These are phyloP conservation scores for Vicia sativa DNA, from an alignment of 306 rosid genomes.

Conservation along the genomic window DNA sequence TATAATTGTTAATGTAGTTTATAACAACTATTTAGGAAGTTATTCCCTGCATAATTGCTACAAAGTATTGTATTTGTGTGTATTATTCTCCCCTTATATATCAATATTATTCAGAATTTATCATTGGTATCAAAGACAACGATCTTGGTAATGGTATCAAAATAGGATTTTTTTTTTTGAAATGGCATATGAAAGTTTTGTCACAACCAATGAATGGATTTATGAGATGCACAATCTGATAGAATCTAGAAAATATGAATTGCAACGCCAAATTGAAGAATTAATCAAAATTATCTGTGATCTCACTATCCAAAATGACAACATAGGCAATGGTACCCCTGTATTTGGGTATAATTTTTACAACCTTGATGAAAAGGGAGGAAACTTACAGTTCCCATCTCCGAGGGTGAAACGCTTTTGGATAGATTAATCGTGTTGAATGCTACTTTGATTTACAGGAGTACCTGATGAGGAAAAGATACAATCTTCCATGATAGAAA, in stretches of 20 bases:
- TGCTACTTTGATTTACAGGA: neutral
- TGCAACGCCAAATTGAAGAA: neutral
- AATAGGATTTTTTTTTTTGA: neutral
- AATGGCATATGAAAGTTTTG: neutral
- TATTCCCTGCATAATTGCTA: neutral
- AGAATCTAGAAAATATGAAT: neutral
- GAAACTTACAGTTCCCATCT: neutral
- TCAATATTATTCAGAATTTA: neutral
- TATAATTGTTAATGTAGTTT: neutral
- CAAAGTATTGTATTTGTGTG: too few relatives aligned
- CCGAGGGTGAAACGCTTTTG: neutral
- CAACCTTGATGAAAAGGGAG: neutral
- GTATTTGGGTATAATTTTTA: neutral
- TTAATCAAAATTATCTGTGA: neutral
- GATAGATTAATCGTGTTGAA: neutral
- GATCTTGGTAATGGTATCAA: too few relatives aligned
- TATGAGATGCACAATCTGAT: neutral
- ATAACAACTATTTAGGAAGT: neutral
- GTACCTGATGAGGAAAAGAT: neutral
- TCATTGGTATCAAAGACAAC: neutral
- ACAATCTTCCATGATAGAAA: neutral
- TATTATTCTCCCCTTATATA: too few relatives aligned
- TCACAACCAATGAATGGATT: neutral
- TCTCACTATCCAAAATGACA: neutral
- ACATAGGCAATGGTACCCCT: too few relatives aligned